Evolutionary conservation across 2,329 filamentous ascomycete species (phyloP).

Genomic region (Talaromyces sp.): DNA sequence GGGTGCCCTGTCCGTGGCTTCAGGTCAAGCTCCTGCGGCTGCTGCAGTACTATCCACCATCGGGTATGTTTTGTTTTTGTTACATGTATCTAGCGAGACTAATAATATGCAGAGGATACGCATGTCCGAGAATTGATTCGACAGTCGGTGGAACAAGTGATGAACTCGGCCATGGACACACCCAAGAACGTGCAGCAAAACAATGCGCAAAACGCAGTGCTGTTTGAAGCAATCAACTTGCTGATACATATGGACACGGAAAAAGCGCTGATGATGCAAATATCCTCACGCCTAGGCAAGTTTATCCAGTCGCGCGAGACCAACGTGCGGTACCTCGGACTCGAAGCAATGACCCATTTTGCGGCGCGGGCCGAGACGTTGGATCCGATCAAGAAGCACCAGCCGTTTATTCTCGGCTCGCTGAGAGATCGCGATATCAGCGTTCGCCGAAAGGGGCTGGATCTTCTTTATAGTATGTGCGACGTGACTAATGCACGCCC

Average conservation of each 20-base stretch:
- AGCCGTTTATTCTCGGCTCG: constrained; percentile 90
- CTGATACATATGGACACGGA: constrained; percentile 97
- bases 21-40: constrained; percentile 90
- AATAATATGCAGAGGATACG: constrained; percentile 66
- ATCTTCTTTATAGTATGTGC: constrained; percentile 99
- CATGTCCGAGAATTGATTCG: constrained; percentile 88
- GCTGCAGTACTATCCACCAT: constrained; percentile 93
- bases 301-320: constrained; percentile 97
- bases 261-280: constrained; percentile 89
- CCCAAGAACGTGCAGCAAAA: constrained; percentile 99
- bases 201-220: constrained; percentile 94
- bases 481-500: constrained; percentile 89
- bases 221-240: constrained; percentile 97
- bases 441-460: constrained; percentile 88
- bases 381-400: constrained; percentile 96
- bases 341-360: constrained; percentile 97
- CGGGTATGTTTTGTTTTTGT: constrained; percentile 51
- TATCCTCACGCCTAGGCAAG: constrained; percentile 81
- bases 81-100: constrained; percentile 4
- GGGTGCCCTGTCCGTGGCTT: constrained; percentile 98
- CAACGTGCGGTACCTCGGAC: constrained; percentile 89
- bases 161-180: constrained; percentile 85
- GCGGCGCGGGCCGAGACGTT: constrained; percentile 89
- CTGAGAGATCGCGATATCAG: constrained; percentile 95
- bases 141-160: constrained; percentile 81